Percentiles rank a stretch among this genome's conserved stretches.
These are phyloP conservation scores for Sorghum bicolor DNA, from an alignment of 176 grass and related monocot genomes.

Conservation along the genomic window DNA sequence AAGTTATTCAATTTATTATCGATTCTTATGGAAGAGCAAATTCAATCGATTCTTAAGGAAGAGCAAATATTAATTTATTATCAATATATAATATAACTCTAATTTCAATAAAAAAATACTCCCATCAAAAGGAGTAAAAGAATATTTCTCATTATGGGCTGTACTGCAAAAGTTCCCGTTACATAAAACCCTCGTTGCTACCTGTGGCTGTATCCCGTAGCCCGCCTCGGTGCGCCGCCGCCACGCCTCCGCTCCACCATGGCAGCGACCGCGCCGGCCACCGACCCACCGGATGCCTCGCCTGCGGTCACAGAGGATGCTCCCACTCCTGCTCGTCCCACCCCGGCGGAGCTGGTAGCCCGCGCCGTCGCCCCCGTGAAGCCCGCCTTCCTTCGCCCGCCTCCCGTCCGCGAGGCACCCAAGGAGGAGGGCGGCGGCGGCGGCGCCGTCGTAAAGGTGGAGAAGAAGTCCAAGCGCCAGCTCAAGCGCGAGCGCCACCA, in stretches of 20 bases:
- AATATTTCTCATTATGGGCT: not conserved
- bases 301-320: not conserved
- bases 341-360: constrained; percentile 70
- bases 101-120: too few relatives aligned
- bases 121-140: too few relatives aligned
- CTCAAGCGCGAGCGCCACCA: constrained; percentile 75
- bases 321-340: not conserved
- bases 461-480: constrained; percentile 89
- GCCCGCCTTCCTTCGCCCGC: constrained; percentile 63
- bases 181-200: constrained; percentile 23
- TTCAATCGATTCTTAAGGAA: too few relatives aligned
- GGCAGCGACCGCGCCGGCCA: constrained; percentile 28
- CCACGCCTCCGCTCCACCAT: constrained; percentile 21
- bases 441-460: constrained; percentile 36
- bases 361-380: constrained; percentile 71
- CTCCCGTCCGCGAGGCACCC: constrained; percentile 52
- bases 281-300: constrained; percentile 6
- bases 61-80: too few relatives aligned
- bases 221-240: constrained; percentile 15
- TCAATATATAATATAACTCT: too few relatives aligned
- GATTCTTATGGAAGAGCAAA: too few relatives aligned
- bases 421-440: constrained; percentile 29
- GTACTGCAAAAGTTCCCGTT: not conserved
- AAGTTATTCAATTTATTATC: too few relatives aligned
- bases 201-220: not conserved